Evolutionary conservation across 1,284 basidiomycete species (phyloP).

Genomic region (Serendipita sp.): DNA sequence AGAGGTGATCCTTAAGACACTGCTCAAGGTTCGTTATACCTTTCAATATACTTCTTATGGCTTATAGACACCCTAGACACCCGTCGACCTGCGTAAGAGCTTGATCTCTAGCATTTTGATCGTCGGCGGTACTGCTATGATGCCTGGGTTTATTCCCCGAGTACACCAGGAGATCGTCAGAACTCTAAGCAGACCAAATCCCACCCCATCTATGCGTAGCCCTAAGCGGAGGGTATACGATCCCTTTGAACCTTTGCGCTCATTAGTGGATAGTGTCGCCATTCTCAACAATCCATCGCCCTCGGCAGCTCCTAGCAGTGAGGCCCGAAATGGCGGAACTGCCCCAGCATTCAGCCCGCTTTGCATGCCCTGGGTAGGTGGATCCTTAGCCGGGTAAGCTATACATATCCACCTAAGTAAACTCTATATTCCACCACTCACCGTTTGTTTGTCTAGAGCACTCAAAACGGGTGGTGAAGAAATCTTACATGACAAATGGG

Average conservation of each 20-base stretch:
- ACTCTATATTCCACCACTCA: conserved; percentile 1
- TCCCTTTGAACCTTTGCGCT: conserved; percentile 56
- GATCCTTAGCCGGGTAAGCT: conserved; percentile 74
- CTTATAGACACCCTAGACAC: conserved; percentile 37
- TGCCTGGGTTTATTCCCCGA: conserved; percentile 83
- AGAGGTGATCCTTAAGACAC: conserved; percentile 61
- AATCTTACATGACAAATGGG: conserved; percentile 71
- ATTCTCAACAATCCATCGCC: conserved; percentile 73
- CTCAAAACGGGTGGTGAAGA: conserved; percentile 77
- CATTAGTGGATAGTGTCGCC: conserved; percentile 54
- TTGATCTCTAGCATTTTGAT: conserved; percentile 73
- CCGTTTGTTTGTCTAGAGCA: conserved; percentile 27
- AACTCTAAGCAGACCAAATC: conserved; percentile 35
- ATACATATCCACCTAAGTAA: background rate
- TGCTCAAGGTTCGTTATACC: conserved; percentile 48
- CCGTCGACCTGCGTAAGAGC: conserved; percentile 73
- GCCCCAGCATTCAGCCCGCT: conserved; percentile 76
- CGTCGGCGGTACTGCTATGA: conserved; percentile 77
- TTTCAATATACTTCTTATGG: background rate
- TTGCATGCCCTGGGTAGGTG: conserved; percentile 82
- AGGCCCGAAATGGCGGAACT: conserved; percentile 48
- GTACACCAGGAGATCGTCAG: conserved; percentile 62
- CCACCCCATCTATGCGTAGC: conserved; percentile 16
- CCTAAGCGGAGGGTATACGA: conserved; percentile 34
- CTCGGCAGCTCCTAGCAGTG: conserved; percentile 22